Conservation (phyloP, 768 basidiomycete genomes). For the Lentinula lateritia region DNA sequence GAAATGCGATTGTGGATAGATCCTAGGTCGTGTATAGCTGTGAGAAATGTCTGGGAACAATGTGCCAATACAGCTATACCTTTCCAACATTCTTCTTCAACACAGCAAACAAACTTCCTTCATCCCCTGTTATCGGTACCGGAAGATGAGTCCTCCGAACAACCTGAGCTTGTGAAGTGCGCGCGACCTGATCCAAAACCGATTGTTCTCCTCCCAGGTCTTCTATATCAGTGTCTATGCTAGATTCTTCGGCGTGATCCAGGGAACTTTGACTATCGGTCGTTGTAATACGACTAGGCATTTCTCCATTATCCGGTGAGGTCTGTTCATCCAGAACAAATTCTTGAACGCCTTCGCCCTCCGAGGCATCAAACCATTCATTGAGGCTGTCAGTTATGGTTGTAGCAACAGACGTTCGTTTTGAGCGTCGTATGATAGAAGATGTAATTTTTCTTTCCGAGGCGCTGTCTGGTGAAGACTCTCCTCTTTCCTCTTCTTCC, state of each 20-base stretch:
- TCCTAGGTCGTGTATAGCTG: slow-evolving; percentile 41
- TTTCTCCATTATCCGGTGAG: slow-evolving; percentile 33
- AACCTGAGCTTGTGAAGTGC: slow-evolving; percentile 22
- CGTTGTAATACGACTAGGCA: slow-evolving; percentile 31
- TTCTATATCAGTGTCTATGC: slow-evolving; percentile 50
- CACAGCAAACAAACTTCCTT: slow-evolving; percentile 78
- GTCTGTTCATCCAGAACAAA: slow-evolving; percentile 51
- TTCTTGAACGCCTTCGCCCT: slow-evolving; percentile 59
- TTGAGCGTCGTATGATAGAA: slow-evolving; percentile 28
- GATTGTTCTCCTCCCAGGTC: slow-evolving; percentile 23
- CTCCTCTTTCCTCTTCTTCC: slow-evolving; percentile 44
- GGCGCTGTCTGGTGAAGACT: slow-evolving; percentile 14
- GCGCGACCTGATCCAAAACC: background rate
- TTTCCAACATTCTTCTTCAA: slow-evolving; percentile 89
- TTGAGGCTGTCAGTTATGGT: slow-evolving; percentile 44
- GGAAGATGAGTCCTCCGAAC: slow-evolving; percentile 55
- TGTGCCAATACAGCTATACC: slow-evolving; percentile 29
- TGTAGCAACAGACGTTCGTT: slow-evolving; percentile 43
- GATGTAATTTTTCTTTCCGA: slow-evolving; percentile 18
- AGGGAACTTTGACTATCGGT: slow-evolving; percentile 34
- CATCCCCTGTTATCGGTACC: slow-evolving; percentile 57
- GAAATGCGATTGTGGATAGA: slow-evolving; percentile 74
- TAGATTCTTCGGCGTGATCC: slow-evolving; percentile 37
- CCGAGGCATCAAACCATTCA: slow-evolving; percentile 78
- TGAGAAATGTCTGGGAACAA: background rate